Conservation (phyloP, 2,329 filamentous ascomycete species). For the Monosporascus ibericus region DNA sequence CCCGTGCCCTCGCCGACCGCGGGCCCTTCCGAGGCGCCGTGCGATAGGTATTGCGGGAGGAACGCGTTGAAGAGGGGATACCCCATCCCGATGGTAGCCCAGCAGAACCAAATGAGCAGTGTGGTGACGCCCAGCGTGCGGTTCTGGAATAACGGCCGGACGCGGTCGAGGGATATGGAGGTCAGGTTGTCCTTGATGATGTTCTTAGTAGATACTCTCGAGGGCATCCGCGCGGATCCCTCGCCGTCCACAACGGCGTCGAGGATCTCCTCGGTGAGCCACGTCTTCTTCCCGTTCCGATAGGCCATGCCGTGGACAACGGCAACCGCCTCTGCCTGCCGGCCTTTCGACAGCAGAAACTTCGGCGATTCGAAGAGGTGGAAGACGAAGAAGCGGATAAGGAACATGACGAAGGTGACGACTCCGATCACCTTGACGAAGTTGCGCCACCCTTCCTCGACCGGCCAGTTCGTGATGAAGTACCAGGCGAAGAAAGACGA, state of each 20-base stretch:
- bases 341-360: slow-evolving; percentile 69
- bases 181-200: slow-evolving; percentile 54
- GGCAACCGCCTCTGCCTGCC: slow-evolving; percentile 71
- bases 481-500: slow-evolving; percentile 69
- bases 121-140: slow-evolving; percentile 48
- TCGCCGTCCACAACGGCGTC: slow-evolving; percentile 46
- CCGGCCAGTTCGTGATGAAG: slow-evolving; percentile 63
- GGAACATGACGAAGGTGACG: slow-evolving; percentile 70
- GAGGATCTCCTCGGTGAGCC: slow-evolving; percentile 67
- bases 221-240: slow-evolving; percentile 15
- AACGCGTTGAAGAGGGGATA: slow-evolving; percentile 89
- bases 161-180: slow-evolving; percentile 61
- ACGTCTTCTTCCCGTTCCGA: slow-evolving; percentile 64
- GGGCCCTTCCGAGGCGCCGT: slow-evolving; percentile 38
- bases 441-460: slow-evolving; percentile 70
- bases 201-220: slow-evolving; percentile 25
- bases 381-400: slow-evolving; percentile 73
- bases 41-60: slow-evolving; percentile 76
- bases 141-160: slow-evolving; percentile 58
- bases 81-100: slow-evolving; percentile 77
- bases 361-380: slow-evolving; percentile 82
- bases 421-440: slow-evolving; percentile 66
- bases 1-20: slow-evolving; percentile 22
- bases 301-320: slow-evolving; percentile 74
- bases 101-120: slow-evolving; percentile 66